These are phyloP conservation scores for Kluyveromyces dobzhanskii DNA, from an alignment of 805 yeast genomes.

Conservation along the genomic window DNA sequence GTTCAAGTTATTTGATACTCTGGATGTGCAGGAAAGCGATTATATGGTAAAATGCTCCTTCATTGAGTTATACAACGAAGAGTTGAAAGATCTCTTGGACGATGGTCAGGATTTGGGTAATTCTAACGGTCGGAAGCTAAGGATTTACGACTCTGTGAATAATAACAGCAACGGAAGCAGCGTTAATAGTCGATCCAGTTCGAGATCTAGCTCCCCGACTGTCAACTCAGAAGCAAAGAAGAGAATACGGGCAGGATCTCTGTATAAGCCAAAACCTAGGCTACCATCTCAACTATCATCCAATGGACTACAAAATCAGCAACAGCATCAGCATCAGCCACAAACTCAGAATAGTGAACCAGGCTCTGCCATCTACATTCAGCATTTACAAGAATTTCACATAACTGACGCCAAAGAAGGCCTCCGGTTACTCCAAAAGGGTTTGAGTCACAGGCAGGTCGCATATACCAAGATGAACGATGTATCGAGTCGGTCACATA, in stretches of 20 bases:
- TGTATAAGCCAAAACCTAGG: conserved; percentile 2
- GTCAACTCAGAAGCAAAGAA: conserved; percentile 2
- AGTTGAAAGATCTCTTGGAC: conserved; percentile 60
- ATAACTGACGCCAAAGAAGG: conserved; percentile 51
- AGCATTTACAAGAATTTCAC: conserved; percentile 55
- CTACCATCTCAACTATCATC: conserved; percentile 5
- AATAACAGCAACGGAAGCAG: conserved; percentile 6
- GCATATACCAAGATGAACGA: conserved; percentile 71
- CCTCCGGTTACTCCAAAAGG: conserved; percentile 43
- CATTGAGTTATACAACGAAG: conserved; percentile 83
- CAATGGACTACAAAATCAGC: conserved; percentile 12
- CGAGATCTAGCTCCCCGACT: conserved; percentile 22
- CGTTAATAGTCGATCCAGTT: conserved; percentile 10
- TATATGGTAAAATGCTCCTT: conserved; percentile 69
- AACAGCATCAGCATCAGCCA: conserved; percentile 7
- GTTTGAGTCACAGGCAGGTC: conserved; percentile 52
- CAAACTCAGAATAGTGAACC: conserved; percentile 10
- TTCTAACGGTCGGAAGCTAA: conserved; percentile 39
- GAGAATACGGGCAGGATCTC: conserved; percentile 1
- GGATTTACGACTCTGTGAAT: conserved; percentile 39
- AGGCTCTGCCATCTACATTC: conserved; percentile 40
- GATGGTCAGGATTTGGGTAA: conserved; percentile 13
- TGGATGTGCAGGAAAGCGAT: conserved; percentile 38
- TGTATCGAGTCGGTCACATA: conserved; percentile 66
- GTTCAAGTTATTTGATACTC: conserved; percentile 44